Percentiles rank a stretch among this genome's conserved stretches.
Conservation (phyloP, 208 protist genomes). For the Borovskyia barvae region DNA sequence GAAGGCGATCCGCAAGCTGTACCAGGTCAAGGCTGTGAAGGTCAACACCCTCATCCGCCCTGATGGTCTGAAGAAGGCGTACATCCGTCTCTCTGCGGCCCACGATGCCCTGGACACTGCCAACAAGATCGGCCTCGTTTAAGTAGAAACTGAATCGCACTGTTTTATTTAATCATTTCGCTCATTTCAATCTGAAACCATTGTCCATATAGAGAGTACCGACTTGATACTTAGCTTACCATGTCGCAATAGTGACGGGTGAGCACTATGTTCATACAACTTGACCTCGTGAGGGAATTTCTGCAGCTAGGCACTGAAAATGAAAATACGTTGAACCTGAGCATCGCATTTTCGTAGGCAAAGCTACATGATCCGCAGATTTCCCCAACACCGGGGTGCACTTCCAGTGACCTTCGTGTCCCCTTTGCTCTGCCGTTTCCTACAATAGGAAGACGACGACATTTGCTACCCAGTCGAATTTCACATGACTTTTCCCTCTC, state of each 20-base stretch:
- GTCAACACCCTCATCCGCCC: constrained; percentile 99
- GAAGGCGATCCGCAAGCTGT: constrained; percentile 97
- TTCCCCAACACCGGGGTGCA: too few species aligned
- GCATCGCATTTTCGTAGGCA: too few species aligned
- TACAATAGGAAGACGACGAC: background rate
- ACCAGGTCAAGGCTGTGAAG: constrained; percentile 96
- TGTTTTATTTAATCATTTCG: constrained; percentile 8
- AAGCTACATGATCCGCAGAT: too few species aligned
- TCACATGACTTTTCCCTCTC: too few species aligned
- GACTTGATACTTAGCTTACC: too few species aligned
- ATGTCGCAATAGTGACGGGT: too few species aligned
- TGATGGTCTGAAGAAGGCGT: constrained; percentile 99
- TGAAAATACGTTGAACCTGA: too few species aligned
- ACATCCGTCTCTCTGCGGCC: constrained; percentile 94
- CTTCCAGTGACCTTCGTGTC: background rate
- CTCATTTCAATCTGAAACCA: too few species aligned
- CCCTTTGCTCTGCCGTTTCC: background rate
- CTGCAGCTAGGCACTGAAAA: too few species aligned
- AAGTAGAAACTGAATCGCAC: constrained; percentile 23
- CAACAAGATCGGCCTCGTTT: constrained; percentile 97
- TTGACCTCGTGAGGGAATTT: too few species aligned
- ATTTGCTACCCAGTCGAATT: background rate
- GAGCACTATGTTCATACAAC: too few species aligned
- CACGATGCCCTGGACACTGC: constrained; percentile 98
- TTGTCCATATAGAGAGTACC: too few species aligned